phyloP scores from a whole-genome alignment of 306 rosid genomes.

The Glycine soja region DNA sequence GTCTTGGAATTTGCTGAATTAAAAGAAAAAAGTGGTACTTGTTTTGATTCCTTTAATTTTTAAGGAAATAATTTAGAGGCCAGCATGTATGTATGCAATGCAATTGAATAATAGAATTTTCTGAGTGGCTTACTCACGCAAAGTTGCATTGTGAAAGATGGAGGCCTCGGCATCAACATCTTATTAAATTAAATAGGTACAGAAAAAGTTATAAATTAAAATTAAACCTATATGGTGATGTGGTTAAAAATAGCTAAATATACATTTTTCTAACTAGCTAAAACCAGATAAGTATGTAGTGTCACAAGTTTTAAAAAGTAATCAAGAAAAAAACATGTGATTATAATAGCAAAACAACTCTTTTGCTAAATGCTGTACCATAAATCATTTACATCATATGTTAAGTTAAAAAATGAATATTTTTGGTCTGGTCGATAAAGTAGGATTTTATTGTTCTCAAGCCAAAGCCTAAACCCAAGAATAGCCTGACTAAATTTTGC shows the following conservation, averaged over 20 bases:
- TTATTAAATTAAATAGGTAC: slow-evolving; percentile 50
- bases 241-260: slow-evolving; percentile 32
- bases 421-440: slow-evolving; percentile 20
- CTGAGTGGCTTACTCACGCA: slow-evolving; percentile 82
- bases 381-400: slow-evolving; percentile 6
- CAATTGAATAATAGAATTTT: slow-evolving; percentile 37
- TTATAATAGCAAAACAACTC: slow-evolving; percentile 20
- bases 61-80: slow-evolving; percentile 47
- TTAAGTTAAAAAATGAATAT: slow-evolving; percentile 10
- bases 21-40: too few relatives aligned
- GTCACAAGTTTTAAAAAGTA: slow-evolving; percentile 27
- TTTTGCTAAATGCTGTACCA: slow-evolving; percentile 4
- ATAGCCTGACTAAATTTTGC: slow-evolving; percentile 27
- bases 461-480: slow-evolving; percentile 38
- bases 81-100: slow-evolving; percentile 29
- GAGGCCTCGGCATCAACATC: slow-evolving; percentile 94
- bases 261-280: slow-evolving; percentile 34
- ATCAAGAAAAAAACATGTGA: slow-evolving; percentile 15
- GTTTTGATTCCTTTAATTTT: too few relatives aligned
- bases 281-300: slow-evolving; percentile 34
- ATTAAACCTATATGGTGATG: slow-evolving; percentile 18
- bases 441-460: slow-evolving; percentile 1
- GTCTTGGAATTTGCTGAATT: too few relatives aligned
- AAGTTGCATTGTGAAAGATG: slow-evolving; percentile 83
- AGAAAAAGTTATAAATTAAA: slow-evolving; percentile 35